phyloP scores from a whole-genome alignment of 2,329 filamentous ascomycete species.

The Parascedosporium putredinis region DNA sequence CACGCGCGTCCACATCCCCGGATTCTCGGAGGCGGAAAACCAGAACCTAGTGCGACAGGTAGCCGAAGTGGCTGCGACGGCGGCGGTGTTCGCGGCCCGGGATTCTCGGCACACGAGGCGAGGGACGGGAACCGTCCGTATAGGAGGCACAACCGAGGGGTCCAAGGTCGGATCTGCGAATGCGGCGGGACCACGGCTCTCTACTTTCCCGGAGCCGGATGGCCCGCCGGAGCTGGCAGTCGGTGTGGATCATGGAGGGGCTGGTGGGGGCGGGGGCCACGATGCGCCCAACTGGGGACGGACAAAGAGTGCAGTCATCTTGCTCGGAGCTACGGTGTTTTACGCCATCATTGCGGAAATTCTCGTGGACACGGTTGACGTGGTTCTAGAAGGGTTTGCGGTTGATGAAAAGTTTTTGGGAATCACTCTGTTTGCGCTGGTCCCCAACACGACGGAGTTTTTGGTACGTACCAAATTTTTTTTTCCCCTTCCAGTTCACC shows the following conservation, averaged over 20 bases:
- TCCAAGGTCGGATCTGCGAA: slow-evolving; percentile 9
- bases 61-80: slow-evolving; percentile 86
- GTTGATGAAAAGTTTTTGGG: slow-evolving; percentile 97
- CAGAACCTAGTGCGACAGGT: slow-evolving; percentile 73
- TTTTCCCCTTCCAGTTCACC: background rate
- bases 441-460: slow-evolving; percentile 97
- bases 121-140: slow-evolving; percentile 3
- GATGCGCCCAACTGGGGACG: slow-evolving; percentile 99
- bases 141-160: slow-evolving; percentile 26
- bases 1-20: slow-evolving; percentile 46
- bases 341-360: slow-evolving; percentile 98
- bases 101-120: slow-evolving; percentile 41
- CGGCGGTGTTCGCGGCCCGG: slow-evolving; percentile 74
- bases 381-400: slow-evolving; percentile 80
- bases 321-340: slow-evolving; percentile 78
- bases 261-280: slow-evolving; percentile 58
- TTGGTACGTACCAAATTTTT: slow-evolving; percentile 47
- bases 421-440: slow-evolving; percentile 90
- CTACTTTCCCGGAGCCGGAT: slow-evolving; percentile 2
- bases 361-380: slow-evolving; percentile 90
- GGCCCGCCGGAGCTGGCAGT: slow-evolving; percentile 13
- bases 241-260: slow-evolving; percentile 14
- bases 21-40: slow-evolving; percentile 74
- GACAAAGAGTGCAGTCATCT: slow-evolving; percentile 77
- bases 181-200: background rate